Conservation (phyloP, 371 early-diverging fungal genomes). For the Mucor piriformis region DNA sequence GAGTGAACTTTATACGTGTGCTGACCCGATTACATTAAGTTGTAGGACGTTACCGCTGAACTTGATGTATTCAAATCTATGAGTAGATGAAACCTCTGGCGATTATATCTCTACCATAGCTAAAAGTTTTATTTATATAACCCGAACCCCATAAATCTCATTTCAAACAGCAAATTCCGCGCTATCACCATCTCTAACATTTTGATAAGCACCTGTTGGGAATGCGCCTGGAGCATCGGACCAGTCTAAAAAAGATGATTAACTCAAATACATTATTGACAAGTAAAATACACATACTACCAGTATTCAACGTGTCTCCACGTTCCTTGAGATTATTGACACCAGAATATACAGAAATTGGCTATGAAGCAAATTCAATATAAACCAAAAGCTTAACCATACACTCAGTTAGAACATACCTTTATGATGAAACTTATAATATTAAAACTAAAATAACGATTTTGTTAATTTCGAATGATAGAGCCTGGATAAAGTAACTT, state of each 20-base stretch:
- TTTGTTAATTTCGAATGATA: not conserved
- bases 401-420: slow-evolving; percentile 26
- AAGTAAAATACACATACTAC: slow-evolving; percentile 24
- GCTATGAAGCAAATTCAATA: slow-evolving; percentile 25
- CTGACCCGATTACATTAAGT: too few relatives aligned
- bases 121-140: not conserved
- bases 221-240: slow-evolving; percentile 53
- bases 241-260: slow-evolving; percentile 35
- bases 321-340: slow-evolving; percentile 45
- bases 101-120: not conserved
- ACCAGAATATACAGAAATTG: slow-evolving; percentile 47
- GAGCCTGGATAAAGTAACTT: slow-evolving; percentile 10
- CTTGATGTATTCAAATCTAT: too few relatives aligned
- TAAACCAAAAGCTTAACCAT: not conserved
- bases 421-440: slow-evolving; percentile 49
- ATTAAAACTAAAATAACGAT: slow-evolving; percentile 38
- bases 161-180: slow-evolving; percentile 20
- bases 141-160: not conserved
- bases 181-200: slow-evolving; percentile 48
- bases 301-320: slow-evolving; percentile 45
- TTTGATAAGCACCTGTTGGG: slow-evolving; percentile 51
- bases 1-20: too few relatives aligned
- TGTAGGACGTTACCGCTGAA: too few relatives aligned
- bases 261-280: not conserved
- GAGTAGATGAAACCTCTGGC: too few relatives aligned